Evolutionary conservation across 164 flowering plant genomes (phyloP).

Genomic region (Nymphaea colorata): DNA sequence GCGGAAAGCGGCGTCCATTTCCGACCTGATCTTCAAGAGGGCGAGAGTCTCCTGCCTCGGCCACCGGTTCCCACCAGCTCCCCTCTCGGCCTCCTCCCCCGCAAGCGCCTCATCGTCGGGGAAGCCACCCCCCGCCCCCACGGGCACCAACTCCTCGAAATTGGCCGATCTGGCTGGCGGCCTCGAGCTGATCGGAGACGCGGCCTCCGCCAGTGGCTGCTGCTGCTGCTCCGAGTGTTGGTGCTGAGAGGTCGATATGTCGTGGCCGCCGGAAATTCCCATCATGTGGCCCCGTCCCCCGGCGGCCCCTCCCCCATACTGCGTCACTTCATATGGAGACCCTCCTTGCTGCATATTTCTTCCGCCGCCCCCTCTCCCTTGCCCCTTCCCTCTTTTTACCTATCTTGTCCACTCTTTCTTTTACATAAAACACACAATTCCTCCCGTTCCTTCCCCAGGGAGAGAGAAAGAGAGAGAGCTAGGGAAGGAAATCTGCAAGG

Average conservation of each 20-base stretch:
- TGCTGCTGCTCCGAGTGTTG: constrained; percentile 2
- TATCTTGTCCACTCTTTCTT: constrained; percentile 2
- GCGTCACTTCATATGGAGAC: constrained; percentile 25
- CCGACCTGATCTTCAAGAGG: constrained; percentile 62
- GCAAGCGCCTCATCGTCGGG: constrained; percentile 21
- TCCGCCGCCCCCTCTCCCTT: neutral
- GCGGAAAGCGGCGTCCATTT: constrained; percentile 72
- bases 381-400: neutral
- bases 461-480: constrained; percentile 3
- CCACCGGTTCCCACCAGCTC: constrained; percentile 46
- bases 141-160: constrained; percentile 25
- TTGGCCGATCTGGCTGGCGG: constrained; percentile 24
- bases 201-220: constrained; percentile 13
- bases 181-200: constrained; percentile 29
- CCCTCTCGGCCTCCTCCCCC: constrained; percentile 23
- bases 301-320: constrained; percentile 14
- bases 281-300: constrained; percentile 9
- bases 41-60: constrained; percentile 85
- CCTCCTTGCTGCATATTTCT: constrained; percentile 29
- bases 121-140: constrained; percentile 11
- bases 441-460: constrained; percentile 4
- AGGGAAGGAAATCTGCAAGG: neutral
- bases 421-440: neutral
- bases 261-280: neutral
- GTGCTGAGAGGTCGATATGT: constrained; percentile 2